These are phyloP conservation scores for Inga oerstediana DNA, from an alignment of 306 rosid genomes.

Conservation along the genomic window DNA sequence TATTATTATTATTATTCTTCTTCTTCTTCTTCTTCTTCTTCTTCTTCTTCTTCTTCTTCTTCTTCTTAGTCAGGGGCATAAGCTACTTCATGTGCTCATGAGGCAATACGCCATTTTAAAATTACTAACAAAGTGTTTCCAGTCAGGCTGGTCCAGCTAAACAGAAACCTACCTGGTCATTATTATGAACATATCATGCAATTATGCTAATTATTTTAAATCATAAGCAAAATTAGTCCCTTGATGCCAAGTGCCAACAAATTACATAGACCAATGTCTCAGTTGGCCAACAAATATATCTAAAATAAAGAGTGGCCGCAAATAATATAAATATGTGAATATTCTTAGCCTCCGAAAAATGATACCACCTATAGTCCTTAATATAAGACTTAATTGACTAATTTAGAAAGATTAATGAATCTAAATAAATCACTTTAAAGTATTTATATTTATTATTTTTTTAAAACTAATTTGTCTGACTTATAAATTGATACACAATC, in stretches of 20 bases:
- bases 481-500: too few relatives aligned
- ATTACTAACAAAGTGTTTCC: not conserved
- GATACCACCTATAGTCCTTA: not conserved
- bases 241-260: not conserved
- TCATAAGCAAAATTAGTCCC: not conserved
- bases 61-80: not conserved
- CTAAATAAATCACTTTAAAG: too few relatives aligned
- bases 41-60: too few relatives aligned
- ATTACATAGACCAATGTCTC: not conserved
- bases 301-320: not conserved
- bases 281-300: not conserved
- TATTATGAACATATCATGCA: not conserved
- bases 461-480: too few relatives aligned
- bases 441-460: too few relatives aligned
- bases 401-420: too few relatives aligned
- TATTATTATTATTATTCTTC: not conserved
- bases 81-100: not conserved
- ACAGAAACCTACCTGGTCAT: not conserved
- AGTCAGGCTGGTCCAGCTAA: conserved; percentile 7
- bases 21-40: too few relatives aligned
- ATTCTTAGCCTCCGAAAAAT: not conserved
- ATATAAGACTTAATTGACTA: too few relatives aligned
- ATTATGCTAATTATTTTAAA: not conserved
- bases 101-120: not conserved
- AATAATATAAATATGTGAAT: not conserved